Conservation (phyloP, 2,329 filamentous ascomycete genomes). For the Botryotinia narcissicola region DNA sequence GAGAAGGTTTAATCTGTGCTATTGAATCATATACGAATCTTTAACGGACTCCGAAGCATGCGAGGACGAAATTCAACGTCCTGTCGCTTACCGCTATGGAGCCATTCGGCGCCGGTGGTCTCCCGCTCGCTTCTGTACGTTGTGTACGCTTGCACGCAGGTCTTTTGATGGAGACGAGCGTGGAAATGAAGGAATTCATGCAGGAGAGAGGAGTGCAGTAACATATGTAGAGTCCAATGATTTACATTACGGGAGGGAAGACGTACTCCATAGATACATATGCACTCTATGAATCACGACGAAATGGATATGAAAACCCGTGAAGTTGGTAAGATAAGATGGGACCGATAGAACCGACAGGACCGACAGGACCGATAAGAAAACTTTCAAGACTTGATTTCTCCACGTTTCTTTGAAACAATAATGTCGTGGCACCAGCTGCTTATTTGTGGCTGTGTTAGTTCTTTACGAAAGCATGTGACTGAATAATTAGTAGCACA, state of each 20-base stretch:
- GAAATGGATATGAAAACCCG: background rate
- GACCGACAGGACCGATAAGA: conserved; percentile 9
- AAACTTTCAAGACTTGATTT: background rate
- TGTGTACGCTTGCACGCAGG: background rate
- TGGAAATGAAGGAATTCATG: background rate
- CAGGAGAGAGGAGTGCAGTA: conserved; percentile 4
- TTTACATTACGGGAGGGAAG: conserved; percentile 3
- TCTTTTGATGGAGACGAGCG: background rate
- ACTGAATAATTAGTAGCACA: background rate
- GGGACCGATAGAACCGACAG: background rate
- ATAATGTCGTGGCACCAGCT: conserved; percentile 21
- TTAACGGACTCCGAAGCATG: conserved; percentile 4
- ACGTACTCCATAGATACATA: background rate
- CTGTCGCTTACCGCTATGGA: background rate
- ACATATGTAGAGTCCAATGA: conserved; percentile 9
- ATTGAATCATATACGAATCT: conserved; percentile 7
- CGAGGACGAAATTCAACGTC: background rate
- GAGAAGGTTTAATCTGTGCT: background rate
- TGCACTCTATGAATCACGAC: background rate
- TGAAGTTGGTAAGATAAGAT: conserved; percentile 17
- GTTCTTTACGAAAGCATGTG: background rate
- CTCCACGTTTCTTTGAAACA: conserved; percentile 22
- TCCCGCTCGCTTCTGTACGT: background rate
- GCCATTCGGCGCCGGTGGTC: background rate
- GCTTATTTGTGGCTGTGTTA: conserved; percentile 8